A percentile compares a stretch with the other conserved stretches of the same genome.
Evolutionary conservation across 352 stramenopile genomes (phyloP).

Genomic region (Pythium aristosporum): DNA sequence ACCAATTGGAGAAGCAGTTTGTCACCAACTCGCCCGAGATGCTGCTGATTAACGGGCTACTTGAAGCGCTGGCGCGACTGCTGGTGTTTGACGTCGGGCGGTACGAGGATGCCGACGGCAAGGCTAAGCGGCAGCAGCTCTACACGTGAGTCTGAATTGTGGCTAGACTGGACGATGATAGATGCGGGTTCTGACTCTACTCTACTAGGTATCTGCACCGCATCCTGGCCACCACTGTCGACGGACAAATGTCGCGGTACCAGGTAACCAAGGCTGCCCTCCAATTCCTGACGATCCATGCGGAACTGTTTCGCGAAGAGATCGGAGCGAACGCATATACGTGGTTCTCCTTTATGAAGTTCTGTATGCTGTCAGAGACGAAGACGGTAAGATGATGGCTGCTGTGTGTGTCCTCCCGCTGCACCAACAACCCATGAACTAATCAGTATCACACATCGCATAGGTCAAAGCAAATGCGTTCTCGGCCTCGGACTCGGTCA

Average conservation of each 20-base stretch:
- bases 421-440: background rate
- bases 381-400: slow-evolving; percentile 50
- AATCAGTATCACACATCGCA: too few relatives aligned
- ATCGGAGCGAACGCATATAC: slow-evolving; percentile 47
- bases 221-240: slow-evolving; percentile 56
- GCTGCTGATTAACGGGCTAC: slow-evolving; percentile 68
- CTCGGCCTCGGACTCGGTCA: slow-evolving; percentile 40
- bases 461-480: slow-evolving; percentile 77
- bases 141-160: slow-evolving; percentile 47
- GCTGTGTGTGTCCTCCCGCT: background rate
- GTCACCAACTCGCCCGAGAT: slow-evolving; percentile 60
- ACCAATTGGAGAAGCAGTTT: slow-evolving; percentile 75
- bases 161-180: background rate
- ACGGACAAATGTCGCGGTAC: slow-evolving; percentile 62
- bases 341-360: slow-evolving; percentile 77
- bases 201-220: slow-evolving; percentile 53
- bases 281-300: slow-evolving; percentile 50
- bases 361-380: slow-evolving; percentile 59
- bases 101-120: slow-evolving; percentile 33
- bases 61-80: slow-evolving; percentile 59
- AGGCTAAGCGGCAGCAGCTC: slow-evolving; percentile 47
- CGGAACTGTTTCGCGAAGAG: slow-evolving; percentile 42
- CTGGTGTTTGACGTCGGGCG: slow-evolving; percentile 51
- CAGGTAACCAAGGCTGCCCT: slow-evolving; percentile 65
- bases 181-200: background rate